Evolutionary conservation across 164 flowering plant species (phyloP).

Genomic region (Vitis cinerea): DNA sequence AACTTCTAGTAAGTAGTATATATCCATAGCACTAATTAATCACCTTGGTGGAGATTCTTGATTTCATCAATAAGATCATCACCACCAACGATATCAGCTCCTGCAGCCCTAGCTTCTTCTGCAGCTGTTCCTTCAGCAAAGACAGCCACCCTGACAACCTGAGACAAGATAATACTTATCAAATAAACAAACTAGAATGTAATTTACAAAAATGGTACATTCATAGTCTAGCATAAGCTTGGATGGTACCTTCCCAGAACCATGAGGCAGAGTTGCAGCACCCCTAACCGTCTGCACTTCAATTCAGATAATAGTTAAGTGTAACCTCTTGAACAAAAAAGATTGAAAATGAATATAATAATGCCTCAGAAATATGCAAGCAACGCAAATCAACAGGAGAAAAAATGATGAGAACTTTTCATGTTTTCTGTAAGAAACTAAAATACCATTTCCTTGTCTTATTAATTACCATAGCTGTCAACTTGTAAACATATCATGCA

Average conservation of each 20-base stretch:
- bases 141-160: conserved; percentile 79
- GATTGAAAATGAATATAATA: conserved; percentile 1
- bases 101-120: conserved; percentile 93
- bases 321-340: neutral
- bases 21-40: neutral
- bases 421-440: neutral
- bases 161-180: conserved; percentile 10
- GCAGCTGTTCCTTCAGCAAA: conserved; percentile 94
- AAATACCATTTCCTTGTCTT: neutral
- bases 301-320: conserved; percentile 20
- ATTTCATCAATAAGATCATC: conserved; percentile 81
- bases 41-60: neutral
- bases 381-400: too few relatives aligned
- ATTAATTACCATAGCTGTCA: too few relatives aligned
- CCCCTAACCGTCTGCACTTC: conserved; percentile 80
- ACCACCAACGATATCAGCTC: conserved; percentile 95
- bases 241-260: conserved; percentile 74
- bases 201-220: neutral
- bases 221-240: neutral
- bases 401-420: too few relatives aligned
- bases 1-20: neutral
- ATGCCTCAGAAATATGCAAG: neutral
- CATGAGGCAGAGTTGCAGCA: conserved; percentile 77
- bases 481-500: too few relatives aligned
- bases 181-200: neutral